Evolutionary conservation across 371 early-diverging fungal species (phyloP).

Genomic region (Rhizopus stolonifer): DNA sequence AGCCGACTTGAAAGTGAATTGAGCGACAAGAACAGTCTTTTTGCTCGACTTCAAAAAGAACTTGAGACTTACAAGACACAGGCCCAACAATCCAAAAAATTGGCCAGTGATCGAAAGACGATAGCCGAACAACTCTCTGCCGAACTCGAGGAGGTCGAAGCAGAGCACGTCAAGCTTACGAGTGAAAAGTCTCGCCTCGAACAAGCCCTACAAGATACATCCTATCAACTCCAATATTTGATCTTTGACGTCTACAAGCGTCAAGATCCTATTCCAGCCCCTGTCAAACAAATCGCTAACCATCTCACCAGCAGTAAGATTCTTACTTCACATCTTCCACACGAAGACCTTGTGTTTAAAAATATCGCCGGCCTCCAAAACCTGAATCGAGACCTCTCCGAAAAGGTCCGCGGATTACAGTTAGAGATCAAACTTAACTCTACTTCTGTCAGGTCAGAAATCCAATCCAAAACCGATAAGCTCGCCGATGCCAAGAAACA

Average conservation of each 20-base stretch:
- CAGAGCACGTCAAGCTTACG: background rate
- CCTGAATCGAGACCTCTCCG: background rate
- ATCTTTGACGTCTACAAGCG: slow-evolving; percentile 14
- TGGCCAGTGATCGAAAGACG: background rate
- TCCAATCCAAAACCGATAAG: background rate
- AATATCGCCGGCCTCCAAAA: slow-evolving; percentile 14
- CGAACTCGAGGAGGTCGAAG: background rate
- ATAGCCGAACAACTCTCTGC: background rate
- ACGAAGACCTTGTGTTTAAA: slow-evolving; percentile 8
- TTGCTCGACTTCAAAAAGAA: background rate
- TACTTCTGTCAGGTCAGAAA: no score
- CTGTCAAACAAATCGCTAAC: background rate
- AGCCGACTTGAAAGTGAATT: background rate
- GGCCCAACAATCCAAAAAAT: background rate
- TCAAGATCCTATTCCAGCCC: slow-evolving; percentile 9
- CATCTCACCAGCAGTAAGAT: background rate
- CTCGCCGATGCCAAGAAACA: background rate
- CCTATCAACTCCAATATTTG: slow-evolving; percentile 18
- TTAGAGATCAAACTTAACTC: no score
- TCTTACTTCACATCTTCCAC: background rate
- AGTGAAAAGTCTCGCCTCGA: background rate
- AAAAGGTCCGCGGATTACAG: background rate
- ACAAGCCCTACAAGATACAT: slow-evolving; percentile 14
- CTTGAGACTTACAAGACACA: background rate
- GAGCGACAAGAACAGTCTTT: slow-evolving; percentile 1